phyloP scores from a whole-genome alignment of 192 early-diverging fungal species.

The Backusella mclennaniae region DNA sequence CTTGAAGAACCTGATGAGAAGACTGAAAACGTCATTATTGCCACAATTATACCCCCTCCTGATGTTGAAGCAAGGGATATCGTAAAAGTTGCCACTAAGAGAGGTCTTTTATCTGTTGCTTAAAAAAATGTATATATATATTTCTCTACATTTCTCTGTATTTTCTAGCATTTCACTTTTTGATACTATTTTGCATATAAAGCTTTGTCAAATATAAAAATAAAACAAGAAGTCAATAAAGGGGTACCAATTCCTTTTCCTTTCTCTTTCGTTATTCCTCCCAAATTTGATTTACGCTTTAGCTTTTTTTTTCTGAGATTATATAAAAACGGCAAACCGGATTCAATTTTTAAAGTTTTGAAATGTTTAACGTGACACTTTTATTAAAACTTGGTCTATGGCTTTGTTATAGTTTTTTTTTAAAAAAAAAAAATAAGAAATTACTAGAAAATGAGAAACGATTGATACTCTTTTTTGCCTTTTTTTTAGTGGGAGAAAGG shows the following conservation, averaged over 20 bases:
- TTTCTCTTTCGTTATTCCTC: not conserved
- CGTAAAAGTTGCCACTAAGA: not conserved
- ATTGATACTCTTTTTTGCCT: not conserved
- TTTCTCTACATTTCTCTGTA: not conserved
- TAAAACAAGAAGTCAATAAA: not conserved
- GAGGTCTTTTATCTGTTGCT: not conserved
- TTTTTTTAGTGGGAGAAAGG: not conserved
- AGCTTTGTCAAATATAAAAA: not conserved
- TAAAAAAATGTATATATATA: not conserved
- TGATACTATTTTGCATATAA: not conserved
- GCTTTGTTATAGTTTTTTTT: not conserved
- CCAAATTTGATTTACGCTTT: not conserved
- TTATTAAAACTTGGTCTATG: not conserved
- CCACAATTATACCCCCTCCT: conserved; percentile 14
- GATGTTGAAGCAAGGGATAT: not conserved
- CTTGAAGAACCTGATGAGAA: conserved; percentile 49
- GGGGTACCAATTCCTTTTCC: not conserved
- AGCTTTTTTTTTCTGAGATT: not conserved
- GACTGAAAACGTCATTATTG: conserved; percentile 30
- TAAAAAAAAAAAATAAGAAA: not conserved
- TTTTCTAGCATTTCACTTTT: not conserved
- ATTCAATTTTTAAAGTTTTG: not conserved
- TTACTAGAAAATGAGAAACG: not conserved
- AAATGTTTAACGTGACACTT: not conserved
- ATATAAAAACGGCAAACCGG: not conserved